These are phyloP conservation scores for Jaapia argillacea DNA, from an alignment of 768 basidiomycete genomes.

Conservation along the genomic window DNA sequence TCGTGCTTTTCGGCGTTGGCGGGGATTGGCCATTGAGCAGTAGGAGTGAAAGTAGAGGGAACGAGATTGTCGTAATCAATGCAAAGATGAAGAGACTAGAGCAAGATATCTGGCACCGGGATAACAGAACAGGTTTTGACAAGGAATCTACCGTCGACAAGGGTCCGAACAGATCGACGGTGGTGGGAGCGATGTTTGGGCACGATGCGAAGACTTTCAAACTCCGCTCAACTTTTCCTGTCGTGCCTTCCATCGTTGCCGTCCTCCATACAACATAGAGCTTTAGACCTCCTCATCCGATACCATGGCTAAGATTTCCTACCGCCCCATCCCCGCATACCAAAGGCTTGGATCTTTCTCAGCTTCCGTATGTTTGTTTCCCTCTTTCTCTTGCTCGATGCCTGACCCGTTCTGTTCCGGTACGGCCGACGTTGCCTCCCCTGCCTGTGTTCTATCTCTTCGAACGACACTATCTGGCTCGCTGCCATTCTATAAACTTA, in stretches of 20 bases:
- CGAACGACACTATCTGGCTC: too few relatives aligned
- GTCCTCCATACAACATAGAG: not conserved
- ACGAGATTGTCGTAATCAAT: not conserved
- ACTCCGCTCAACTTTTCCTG: not conserved
- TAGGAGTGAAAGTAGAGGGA: not conserved
- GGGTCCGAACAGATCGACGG: not conserved
- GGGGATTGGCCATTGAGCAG: constrained; percentile 77
- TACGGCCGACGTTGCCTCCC: too few relatives aligned
- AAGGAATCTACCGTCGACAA: not conserved
- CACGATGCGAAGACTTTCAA: not conserved
- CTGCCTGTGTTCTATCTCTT: too few relatives aligned
- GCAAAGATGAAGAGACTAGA: not conserved
- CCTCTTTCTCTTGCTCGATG: too few relatives aligned
- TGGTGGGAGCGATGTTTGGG: not conserved
- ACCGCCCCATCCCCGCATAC: not conserved
- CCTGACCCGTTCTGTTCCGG: too few relatives aligned
- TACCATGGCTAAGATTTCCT: too few relatives aligned
- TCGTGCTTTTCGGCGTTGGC: constrained; percentile 80
- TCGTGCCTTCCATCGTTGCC: not conserved
- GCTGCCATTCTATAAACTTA: too few relatives aligned
- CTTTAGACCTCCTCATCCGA: too few relatives aligned
- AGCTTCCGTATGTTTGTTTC: not conserved
- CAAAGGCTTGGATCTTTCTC: not conserved
- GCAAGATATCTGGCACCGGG: too few relatives aligned
- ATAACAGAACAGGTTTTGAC: too few relatives aligned